Base-by-base conservation (phyloP, 768 basidiomycete genomes). In the Coprinopsis marcescibilis region DNA sequence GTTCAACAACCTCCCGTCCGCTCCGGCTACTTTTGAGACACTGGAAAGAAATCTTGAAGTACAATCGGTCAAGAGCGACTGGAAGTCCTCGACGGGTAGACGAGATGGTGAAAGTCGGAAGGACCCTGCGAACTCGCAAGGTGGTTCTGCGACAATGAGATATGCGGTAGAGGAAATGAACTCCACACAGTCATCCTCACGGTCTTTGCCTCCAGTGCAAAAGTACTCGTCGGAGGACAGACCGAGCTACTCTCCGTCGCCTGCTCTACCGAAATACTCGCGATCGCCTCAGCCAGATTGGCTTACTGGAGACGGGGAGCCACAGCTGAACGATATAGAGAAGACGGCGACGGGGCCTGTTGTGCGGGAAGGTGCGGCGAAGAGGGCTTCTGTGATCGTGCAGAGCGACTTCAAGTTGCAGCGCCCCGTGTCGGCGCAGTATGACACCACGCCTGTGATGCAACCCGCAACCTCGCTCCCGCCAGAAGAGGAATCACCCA, bases 281-380 rank as follows among this genome's bases (percentile, higher is more conserved):
- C 40, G 49, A 46, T 32, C 53, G 39, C 54, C 65, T 60, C 58
- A 68, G 64, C 38, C 51, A 3, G 86, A 89, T 57, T 88, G 88
- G 87, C 65, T 91, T 26, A 88, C 89, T 14, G 88, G 88, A 7
- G 75, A 76, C 45, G 76, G 80, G 46, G 70, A 75, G 35, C 65
- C 71, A 20, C 57, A 60, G 24, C 35, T 46, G 41, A 47, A 43
- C 10, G 43, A 49, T 42, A 32, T 55, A 6, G 51, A 53, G 23
- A 51, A 45, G 54, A 50, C 43, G 29, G 56, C 33, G 64, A 69
- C 37, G 61, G 68, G 17, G 43, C 76, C 81, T 2, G 66, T 83
- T 24, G 62, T 87, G 42, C 80, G 85, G 45, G 77, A 82, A 15
- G 84, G 83, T 14, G 83, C 83, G 17, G 78, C 79, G 58, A 88